Percentiles rank a stretch among this genome's conserved stretches.
Conservation (phyloP, 768 basidiomycete species). For the Pleurotus sapidus region DNA sequence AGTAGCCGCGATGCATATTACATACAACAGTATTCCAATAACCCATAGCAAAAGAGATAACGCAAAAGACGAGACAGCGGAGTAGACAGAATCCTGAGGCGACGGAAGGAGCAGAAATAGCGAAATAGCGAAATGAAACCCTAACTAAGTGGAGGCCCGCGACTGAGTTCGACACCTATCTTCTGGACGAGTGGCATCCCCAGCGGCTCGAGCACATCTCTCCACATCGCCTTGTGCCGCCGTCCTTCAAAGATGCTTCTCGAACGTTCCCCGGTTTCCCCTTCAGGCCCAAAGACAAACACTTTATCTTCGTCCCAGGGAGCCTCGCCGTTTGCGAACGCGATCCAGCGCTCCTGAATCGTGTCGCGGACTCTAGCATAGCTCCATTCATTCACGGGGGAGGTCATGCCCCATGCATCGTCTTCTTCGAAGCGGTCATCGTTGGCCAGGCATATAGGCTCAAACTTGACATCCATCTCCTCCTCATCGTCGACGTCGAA, state of each 20-base stretch:
- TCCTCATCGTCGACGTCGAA: constrained; percentile 34
- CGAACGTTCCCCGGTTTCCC: constrained; percentile 74
- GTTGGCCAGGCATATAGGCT: constrained; percentile 16
- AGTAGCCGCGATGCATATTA: no score
- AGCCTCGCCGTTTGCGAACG: constrained; percentile 70
- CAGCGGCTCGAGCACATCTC: constrained; percentile 62
- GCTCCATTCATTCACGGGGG: constrained; percentile 60
- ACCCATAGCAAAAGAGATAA: no score
- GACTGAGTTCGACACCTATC: constrained; percentile 68
- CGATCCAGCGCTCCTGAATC: constrained; percentile 72
- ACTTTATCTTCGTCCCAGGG: constrained; percentile 72
- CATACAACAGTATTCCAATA: no score
- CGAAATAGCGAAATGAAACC: no score
- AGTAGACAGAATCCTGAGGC: no score
- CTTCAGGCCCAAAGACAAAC: constrained; percentile 81
- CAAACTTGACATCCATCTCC: constrained; percentile 25
- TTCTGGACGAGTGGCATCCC: constrained; percentile 70
- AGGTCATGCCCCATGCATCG: constrained; percentile 49
- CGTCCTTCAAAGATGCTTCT: constrained; percentile 63
- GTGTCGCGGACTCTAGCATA: constrained; percentile 67
- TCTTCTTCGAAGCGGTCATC: constrained; percentile 13
- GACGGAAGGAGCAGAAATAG: no score
- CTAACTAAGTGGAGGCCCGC: constrained; percentile 47
- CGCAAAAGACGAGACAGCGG: no score
- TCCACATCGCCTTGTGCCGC: constrained; percentile 59